A percentile compares a stretch with the other conserved stretches of the same genome.
These are phyloP conservation scores for Sclerotiophoma versabilis DNA, from an alignment of 2,329 filamentous ascomycete genomes.

Conservation along the genomic window DNA sequence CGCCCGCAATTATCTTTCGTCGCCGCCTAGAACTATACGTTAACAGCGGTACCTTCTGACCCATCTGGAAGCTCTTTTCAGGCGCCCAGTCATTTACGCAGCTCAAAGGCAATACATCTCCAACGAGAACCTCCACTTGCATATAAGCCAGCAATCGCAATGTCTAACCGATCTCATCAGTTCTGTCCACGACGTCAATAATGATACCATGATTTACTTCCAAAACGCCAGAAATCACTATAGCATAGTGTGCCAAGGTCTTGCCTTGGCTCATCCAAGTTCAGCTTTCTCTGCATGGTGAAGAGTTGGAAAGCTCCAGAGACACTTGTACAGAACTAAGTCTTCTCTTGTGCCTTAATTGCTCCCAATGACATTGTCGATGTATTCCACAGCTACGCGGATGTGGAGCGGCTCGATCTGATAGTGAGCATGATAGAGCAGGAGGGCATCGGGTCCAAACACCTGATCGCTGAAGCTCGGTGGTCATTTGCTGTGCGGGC, in stretches of 20 bases:
- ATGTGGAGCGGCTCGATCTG: neutral
- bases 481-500: constrained; percentile 6
- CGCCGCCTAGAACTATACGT: constrained; percentile 1
- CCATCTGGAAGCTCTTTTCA: neutral
- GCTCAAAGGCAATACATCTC: constrained; percentile 3
- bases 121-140: constrained; percentile 5
- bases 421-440: constrained; percentile 5
- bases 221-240: neutral
- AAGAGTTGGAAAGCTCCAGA: neutral
- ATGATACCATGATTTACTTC: constrained; percentile 8
- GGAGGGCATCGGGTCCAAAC: neutral
- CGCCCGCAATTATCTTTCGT: constrained; percentile 2
- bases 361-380: neutral
- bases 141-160: neutral
- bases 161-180: constrained; percentile 2
- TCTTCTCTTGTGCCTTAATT: neutral
- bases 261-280: constrained; percentile 1
- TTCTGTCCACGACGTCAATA: constrained; percentile 4
- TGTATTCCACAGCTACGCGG: neutral
- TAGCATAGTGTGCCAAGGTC: neutral
- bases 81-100: constrained; percentile 4
- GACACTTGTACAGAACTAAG: neutral
- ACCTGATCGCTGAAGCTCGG: constrained; percentile 1
- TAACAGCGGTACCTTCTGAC: neutral
- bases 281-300: neutral